These are phyloP conservation scores for Kwoniella shivajii DNA, from an alignment of 1,284 basidiomycete genomes.

Conservation along the genomic window DNA sequence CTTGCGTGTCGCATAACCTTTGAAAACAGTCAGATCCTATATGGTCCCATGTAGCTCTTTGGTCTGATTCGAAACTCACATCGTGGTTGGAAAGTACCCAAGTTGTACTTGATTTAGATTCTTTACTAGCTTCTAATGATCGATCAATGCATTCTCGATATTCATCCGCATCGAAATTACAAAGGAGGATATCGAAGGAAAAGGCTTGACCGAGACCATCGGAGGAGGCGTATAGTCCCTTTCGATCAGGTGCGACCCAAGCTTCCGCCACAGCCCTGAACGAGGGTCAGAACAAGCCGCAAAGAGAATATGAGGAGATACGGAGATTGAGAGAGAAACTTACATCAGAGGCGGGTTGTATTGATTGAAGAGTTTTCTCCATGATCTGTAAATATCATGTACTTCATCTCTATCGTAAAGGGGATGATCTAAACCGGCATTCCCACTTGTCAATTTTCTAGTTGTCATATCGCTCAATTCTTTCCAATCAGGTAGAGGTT, in stretches of 20 bases:
- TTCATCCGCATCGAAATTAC: slow-evolving; percentile 30
- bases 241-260: slow-evolving; percentile 41
- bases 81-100: slow-evolving; percentile 50
- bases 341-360: slow-evolving; percentile 47
- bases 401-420: slow-evolving; percentile 42
- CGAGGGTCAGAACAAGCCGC: not conserved
- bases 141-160: slow-evolving; percentile 30
- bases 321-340: slow-evolving; percentile 12
- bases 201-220: slow-evolving; percentile 47
- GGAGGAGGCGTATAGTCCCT: slow-evolving; percentile 41
- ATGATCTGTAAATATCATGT: slow-evolving; percentile 41
- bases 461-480: slow-evolving; percentile 17
- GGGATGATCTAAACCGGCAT: slow-evolving; percentile 28
- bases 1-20: slow-evolving; percentile 45
- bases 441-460: slow-evolving; percentile 24
- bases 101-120: slow-evolving; percentile 35
- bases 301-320: not conserved
- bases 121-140: slow-evolving; percentile 27
- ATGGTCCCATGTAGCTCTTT: not conserved
- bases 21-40: not conserved
- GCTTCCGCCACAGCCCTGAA: slow-evolving; percentile 47
- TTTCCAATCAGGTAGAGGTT: slow-evolving; percentile 19
- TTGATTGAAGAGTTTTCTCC: slow-evolving; percentile 49
- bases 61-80: slow-evolving; percentile 14
- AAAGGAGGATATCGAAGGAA: slow-evolving; percentile 49